Evolutionary conservation across 352 stramenopile species (phyloP).

Genomic region (Pythium aristosporum): DNA sequence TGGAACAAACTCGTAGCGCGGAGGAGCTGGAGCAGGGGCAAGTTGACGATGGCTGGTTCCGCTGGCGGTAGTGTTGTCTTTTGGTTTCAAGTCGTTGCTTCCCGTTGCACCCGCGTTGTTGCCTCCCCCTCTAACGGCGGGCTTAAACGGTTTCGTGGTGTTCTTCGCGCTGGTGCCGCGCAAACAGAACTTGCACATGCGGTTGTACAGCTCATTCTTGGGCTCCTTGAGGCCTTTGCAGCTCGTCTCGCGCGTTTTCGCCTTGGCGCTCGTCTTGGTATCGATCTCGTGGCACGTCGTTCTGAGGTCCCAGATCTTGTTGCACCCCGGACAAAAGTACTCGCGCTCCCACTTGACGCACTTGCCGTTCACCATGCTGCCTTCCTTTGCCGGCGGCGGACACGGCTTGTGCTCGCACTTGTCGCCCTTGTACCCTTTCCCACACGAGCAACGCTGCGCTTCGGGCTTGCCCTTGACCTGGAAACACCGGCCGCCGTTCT

Average conservation of each 20-base stretch:
- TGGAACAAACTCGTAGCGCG: background rate
- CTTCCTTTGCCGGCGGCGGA: constrained; percentile 6
- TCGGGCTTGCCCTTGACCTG: constrained; percentile 15
- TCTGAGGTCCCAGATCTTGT: constrained; percentile 2
- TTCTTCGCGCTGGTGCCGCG: background rate
- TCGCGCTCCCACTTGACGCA: constrained; percentile 13
- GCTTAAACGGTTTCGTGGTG: background rate
- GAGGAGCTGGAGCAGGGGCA: background rate
- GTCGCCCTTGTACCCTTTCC: constrained; percentile 14
- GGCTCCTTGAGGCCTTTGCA: background rate
- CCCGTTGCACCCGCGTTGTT: background rate
- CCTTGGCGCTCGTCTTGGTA: background rate
- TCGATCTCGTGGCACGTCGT: constrained; percentile 1
- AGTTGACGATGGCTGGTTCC: background rate
- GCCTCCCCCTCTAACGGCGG: background rate
- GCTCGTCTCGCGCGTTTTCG: background rate
- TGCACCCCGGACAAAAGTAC: constrained; percentile 12
- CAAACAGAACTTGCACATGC: constrained; percentile 6
- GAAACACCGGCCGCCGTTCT: constrained; percentile 7
- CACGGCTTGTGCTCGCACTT: constrained; percentile 19
- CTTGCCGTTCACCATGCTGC: constrained; percentile 15
- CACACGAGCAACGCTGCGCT: constrained; percentile 8
- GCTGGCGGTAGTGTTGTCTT: background rate
- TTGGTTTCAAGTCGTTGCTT: background rate
- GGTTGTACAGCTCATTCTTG: constrained; percentile 12